These are phyloP conservation scores for Kwoniella europaea DNA, from an alignment of 768 basidiomycete genomes.

Conservation along the genomic window DNA sequence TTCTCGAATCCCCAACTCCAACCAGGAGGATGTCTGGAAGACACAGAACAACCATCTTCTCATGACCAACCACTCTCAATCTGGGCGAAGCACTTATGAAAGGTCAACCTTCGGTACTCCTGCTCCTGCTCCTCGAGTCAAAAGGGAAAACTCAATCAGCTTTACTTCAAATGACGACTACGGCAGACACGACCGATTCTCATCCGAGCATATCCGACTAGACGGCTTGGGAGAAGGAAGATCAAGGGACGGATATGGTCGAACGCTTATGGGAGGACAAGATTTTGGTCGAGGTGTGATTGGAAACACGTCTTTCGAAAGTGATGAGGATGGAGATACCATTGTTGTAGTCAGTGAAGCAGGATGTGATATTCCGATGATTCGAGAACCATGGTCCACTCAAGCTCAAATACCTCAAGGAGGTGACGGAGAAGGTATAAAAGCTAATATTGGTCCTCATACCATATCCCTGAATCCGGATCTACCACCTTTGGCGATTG, in stretches of 20 bases:
- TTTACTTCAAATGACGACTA: background rate
- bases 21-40: background rate
- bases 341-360: constrained; percentile 15
- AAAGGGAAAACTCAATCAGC: background rate
- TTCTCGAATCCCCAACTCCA: background rate
- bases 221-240: constrained; percentile 30
- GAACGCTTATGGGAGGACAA: constrained; percentile 29
- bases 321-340: background rate
- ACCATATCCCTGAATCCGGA: constrained; percentile 33
- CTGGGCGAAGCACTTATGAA: background rate
- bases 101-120: background rate
- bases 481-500: constrained; percentile 40
- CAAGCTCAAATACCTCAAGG: background rate
- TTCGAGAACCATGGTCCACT: constrained; percentile 3
- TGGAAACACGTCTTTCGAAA: constrained; percentile 14
- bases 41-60: constrained; percentile 9
- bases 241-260: constrained; percentile 26
- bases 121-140: background rate
- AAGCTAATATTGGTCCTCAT: constrained; percentile 5
- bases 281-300: constrained; percentile 37
- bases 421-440: background rate
- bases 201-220: constrained; percentile 13
- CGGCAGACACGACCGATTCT: background rate
- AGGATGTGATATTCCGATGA: constrained; percentile 37
- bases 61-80: background rate